A percentile compares a stretch with the other conserved stretches of the same genome.
Conservation (phyloP, 1,139 yeast species). For the Blastobotrys arbuscula region DNA sequence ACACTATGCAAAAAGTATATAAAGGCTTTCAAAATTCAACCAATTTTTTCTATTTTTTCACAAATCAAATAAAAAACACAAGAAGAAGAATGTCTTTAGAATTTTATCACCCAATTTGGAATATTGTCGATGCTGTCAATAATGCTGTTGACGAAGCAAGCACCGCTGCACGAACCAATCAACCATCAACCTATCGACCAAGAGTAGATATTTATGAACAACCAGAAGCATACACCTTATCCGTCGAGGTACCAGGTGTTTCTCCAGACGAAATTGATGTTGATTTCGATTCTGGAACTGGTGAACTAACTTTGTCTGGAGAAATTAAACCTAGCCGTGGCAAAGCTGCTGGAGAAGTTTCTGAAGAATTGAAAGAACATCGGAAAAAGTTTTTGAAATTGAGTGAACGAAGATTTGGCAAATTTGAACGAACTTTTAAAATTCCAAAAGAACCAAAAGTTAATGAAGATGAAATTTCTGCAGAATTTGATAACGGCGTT, state of each 20-base stretch:
- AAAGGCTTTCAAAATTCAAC: background rate
- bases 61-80: background rate
- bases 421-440: slow-evolving; percentile 48
- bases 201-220: slow-evolving; percentile 49
- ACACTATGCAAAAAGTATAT: background rate
- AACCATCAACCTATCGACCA: slow-evolving; percentile 22
- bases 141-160: background rate
- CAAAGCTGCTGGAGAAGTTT: background rate
- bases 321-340: slow-evolving; percentile 7
- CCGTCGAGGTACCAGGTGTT: slow-evolving; percentile 52
- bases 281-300: slow-evolving; percentile 45
- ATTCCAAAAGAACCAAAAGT: slow-evolving; percentile 49
- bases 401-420: slow-evolving; percentile 34
- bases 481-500: slow-evolving; percentile 23
- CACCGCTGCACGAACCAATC: background rate
- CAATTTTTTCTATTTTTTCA: background rate
- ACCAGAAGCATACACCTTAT: slow-evolving; percentile 40
- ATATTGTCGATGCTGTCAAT: slow-evolving; percentile 10
- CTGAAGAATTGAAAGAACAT: slow-evolving; percentile 2
- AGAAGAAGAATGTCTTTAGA: background rate
- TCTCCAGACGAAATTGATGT: slow-evolving; percentile 45
- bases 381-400: slow-evolving; percentile 1
- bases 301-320: slow-evolving; percentile 24
- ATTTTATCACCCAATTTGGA: slow-evolving; percentile 9
- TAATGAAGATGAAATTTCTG: slow-evolving; percentile 47